Percentiles rank a stretch among this genome's conserved stretches.
Evolutionary conservation across 1,284 basidiomycete species (phyloP).

Genomic region (Vanrija pseudolonga): DNA sequence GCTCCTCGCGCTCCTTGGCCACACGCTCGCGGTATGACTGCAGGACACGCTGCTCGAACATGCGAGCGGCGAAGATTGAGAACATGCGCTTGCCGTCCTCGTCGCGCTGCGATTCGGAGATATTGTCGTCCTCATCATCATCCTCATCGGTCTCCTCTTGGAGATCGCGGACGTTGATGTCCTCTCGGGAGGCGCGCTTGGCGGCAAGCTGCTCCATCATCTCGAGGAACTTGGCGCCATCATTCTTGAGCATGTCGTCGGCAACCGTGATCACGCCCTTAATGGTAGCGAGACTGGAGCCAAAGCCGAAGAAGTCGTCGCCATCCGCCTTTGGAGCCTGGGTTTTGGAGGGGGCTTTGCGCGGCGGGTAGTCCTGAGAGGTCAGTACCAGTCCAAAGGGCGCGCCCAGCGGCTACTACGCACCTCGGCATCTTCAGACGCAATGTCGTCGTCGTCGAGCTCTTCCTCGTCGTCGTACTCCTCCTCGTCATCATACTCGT

Average conservation of each 20-base stretch:
- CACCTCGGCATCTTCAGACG: slow-evolving; percentile 63
- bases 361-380: slow-evolving; percentile 9
- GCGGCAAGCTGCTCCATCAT: slow-evolving; percentile 99
- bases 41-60: slow-evolving; percentile 97
- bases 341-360: slow-evolving; percentile 22
- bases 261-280: slow-evolving; percentile 98
- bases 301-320: slow-evolving; percentile 72
- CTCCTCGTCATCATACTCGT: slow-evolving; percentile 44
- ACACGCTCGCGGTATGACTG: slow-evolving; percentile 87
- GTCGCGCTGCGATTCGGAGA: slow-evolving; percentile 75
- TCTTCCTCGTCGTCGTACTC: slow-evolving; percentile 48
- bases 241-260: slow-evolving; percentile 96
- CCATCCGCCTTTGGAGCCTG: slow-evolving; percentile 36
- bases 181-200: slow-evolving; percentile 85
- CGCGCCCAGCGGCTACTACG: slow-evolving; percentile 51
- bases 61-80: slow-evolving; percentile 98
- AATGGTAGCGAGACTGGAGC: slow-evolving; percentile 73
- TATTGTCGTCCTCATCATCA: slow-evolving; percentile 35
- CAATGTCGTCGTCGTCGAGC: slow-evolving; percentile 60
- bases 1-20: slow-evolving; percentile 83
- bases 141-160: slow-evolving; percentile 60
- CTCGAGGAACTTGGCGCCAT: slow-evolving; percentile 97
- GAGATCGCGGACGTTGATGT: slow-evolving; percentile 64
- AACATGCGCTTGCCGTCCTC: slow-evolving; percentile 99
- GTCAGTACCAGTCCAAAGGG: neutral